Base-by-base conservation (phyloP, 2,329 filamentous ascomycete genomes). In the Hymenotorrendiella dingleyae region DNA sequence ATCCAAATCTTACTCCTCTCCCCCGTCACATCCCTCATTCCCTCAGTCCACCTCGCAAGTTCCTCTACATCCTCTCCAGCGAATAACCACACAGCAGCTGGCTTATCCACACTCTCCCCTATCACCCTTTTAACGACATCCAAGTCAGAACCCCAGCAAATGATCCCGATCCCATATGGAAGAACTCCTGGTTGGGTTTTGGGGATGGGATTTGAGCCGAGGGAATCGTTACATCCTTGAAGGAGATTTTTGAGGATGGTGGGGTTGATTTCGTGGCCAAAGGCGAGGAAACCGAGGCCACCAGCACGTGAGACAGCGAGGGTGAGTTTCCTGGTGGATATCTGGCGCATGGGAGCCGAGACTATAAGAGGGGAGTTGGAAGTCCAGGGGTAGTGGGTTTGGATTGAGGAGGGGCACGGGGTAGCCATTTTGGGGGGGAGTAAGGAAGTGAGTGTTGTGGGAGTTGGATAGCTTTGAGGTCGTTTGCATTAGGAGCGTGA, bases 321-420 rank as follows among this genome's bases (percentile, higher is more conserved):
- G 1, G 80, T 78, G 4, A 86, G 68, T 0, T 83, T 82, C 1
- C 79, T 82, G 24, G 69, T 67, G 34, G 73, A 67, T 19, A 86
- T 68, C 14, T 84, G 61, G 5, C 79, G 80, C 3, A 63, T 53
- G 29, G 67, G 59, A 4, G 68, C 71, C 78, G 28, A 40, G 14
- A 22, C 19, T 19, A 40, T 34, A 1, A 40, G 29, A 28, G 38
- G 29, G 6, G 19, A 19, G 10, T 16, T 7, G 11, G 34, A 22
- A 12, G 36, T 24, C 38, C 38, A 40, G 10, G 29, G 29, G 14
- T 40, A 40, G 16, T 40, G n/a, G n/a, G n/a, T n/a, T n/a, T n/a
- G n/a, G n/a, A n/a, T n/a, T n/a, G n/a, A n/a, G n/a, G n/a, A n/a
- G n/a, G n/a, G n/a, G n/a, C n/a, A n/a, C n/a, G n/a, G n/a, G n/a